Evolutionary conservation across 257 asterid species (phyloP).

Genomic region (Lithospermum erythrorhizon): DNA sequence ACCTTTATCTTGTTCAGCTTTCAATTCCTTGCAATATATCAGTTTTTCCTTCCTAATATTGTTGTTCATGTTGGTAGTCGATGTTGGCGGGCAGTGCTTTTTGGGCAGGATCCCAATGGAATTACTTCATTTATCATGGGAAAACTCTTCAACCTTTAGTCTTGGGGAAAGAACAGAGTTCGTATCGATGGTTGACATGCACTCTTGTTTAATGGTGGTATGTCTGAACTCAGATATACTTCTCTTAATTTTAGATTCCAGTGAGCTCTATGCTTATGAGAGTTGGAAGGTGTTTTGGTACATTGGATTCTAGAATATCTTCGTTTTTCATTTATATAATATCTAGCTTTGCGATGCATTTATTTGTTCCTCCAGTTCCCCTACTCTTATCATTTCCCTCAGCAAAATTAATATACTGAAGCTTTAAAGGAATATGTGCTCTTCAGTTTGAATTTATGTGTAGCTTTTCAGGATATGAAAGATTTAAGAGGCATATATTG

Average conservation of each 20-base stretch:
- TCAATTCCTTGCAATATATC: neutral
- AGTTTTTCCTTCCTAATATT: conserved; percentile 5
- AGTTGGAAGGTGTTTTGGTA: no score
- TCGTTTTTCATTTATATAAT: no score
- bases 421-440: neutral
- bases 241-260: no score
- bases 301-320: no score
- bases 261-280: no score
- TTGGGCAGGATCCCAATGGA: conserved; percentile 88
- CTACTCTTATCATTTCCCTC: neutral
- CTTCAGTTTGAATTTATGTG: no score
- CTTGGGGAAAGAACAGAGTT: conserved; percentile 83
- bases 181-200: conserved; percentile 71
- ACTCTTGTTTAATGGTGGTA: conserved; percentile 78
- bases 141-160: conserved; percentile 63
- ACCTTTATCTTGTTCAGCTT: neutral
- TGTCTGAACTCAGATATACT: neutral
- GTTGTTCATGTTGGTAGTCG: conserved; percentile 36
- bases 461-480: no score
- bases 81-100: conserved; percentile 66
- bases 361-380: neutral
- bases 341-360: neutral
- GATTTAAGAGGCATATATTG: no score
- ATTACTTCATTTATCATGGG: conserved; percentile 68
- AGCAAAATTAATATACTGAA: neutral